These are phyloP conservation scores for Rhodotorula sp. DNA, from an alignment of 1,284 basidiomycete genomes.

Conservation along the genomic window DNA sequence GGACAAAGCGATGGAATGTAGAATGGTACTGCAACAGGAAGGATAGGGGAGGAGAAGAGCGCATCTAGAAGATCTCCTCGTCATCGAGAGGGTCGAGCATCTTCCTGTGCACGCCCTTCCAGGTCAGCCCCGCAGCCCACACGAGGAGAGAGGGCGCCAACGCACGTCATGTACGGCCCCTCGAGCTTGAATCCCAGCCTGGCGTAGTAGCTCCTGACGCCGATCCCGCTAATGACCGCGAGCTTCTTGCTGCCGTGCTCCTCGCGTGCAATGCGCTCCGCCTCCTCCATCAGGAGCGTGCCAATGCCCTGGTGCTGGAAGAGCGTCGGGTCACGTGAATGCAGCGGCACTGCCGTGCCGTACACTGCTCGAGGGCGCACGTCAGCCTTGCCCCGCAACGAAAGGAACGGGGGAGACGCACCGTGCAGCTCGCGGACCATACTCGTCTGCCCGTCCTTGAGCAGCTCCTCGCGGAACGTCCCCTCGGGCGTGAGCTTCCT, in stretches of 20 bases:
- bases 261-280: slow-evolving; percentile 95
- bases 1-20: too few species aligned
- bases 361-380: slow-evolving; percentile 71
- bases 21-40: background rate
- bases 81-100: slow-evolving; percentile 20
- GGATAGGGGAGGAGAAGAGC: too few species aligned
- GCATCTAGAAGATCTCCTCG: background rate
- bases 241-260: slow-evolving; percentile 94
- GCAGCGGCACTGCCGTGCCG: slow-evolving; percentile 95
- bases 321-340: slow-evolving; percentile 87
- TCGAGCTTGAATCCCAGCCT: slow-evolving; percentile 95
- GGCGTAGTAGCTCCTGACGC: slow-evolving; percentile 61
- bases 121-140: background rate
- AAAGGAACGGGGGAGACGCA: slow-evolving; percentile 10
- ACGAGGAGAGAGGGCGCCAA: background rate
- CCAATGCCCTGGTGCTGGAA: slow-evolving; percentile 99
- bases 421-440: slow-evolving; percentile 82
- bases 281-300: slow-evolving; percentile 97
- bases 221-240: slow-evolving; percentile 86
- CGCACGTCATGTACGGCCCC: slow-evolving; percentile 81
- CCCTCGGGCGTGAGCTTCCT: slow-evolving; percentile 89
- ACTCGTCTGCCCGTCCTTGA: slow-evolving; percentile 68
- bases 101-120: background rate
- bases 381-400: too few species aligned
- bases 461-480: slow-evolving; percentile 91